Conservation (phyloP, 2,329 filamentous ascomycete genomes). For the Talaromyces pinophilus region DNA sequence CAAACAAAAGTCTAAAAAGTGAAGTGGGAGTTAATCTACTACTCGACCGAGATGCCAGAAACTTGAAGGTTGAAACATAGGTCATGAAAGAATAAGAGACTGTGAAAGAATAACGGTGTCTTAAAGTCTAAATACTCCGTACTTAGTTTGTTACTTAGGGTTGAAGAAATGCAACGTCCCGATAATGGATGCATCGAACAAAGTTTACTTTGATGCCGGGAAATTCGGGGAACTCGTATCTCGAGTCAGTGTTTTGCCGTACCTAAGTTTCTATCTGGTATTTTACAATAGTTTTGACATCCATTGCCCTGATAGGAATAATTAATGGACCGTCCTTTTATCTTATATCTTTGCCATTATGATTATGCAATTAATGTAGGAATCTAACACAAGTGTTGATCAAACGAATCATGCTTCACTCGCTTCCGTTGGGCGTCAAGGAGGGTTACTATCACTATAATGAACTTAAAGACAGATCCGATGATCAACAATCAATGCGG, state of each 20-base stretch:
- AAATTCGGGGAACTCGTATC: neutral
- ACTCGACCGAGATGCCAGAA: neutral
- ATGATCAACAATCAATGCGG: conserved; percentile 10
- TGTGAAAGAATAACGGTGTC: neutral
- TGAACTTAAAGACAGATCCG: neutral
- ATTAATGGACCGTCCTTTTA: neutral
- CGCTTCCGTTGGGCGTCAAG: conserved; percentile 1
- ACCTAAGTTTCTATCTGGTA: neutral
- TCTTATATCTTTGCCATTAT: neutral
- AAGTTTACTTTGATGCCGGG: neutral
- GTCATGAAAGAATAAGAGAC: neutral
- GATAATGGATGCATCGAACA: neutral
- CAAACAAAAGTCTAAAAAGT: neutral
- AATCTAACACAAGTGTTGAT: neutral
- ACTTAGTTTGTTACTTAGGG: neutral
- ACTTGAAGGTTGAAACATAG: neutral
- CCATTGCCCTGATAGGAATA: neutral
- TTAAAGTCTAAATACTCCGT: neutral
- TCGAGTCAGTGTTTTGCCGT: neutral
- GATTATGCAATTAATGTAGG: neutral
- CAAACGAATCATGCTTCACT: conserved; percentile 3
- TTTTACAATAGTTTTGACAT: neutral
- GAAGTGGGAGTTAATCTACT: neutral
- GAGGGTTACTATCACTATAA: conserved; percentile 3
- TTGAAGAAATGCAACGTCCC: neutral